phyloP scores from a whole-genome alignment of 1,139 yeast genomes.

The Yamadazyma songkhlaensis region DNA sequence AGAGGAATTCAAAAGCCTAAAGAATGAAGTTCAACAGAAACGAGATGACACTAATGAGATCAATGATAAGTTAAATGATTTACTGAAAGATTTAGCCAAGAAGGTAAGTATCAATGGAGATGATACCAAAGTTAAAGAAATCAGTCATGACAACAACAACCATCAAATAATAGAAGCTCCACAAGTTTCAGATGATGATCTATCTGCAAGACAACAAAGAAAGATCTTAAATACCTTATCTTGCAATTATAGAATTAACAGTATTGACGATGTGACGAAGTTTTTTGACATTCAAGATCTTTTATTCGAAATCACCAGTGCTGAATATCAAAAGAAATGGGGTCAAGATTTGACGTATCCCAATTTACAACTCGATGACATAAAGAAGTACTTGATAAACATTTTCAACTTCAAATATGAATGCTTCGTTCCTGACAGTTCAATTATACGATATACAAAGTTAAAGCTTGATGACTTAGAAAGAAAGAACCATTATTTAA shows the following conservation, averaged over 20 bases:
- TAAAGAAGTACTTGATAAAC: constrained; percentile 1
- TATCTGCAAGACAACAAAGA: not conserved
- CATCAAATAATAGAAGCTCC: not conserved
- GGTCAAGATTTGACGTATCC: not conserved
- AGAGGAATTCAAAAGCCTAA: not conserved
- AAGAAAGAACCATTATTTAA: not conserved
- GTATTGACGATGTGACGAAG: not conserved
- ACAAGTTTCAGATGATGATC: not conserved
- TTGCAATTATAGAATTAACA: constrained; percentile 3
- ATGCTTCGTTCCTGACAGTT: constrained; percentile 8
- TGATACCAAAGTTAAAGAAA: not conserved
- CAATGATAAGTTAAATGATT: constrained; percentile 2
- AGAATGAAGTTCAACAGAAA: not conserved
- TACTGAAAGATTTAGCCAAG: not conserved
- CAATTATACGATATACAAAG: constrained; percentile 2
- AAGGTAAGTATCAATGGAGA: not conserved
- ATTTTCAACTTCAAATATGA: constrained; percentile 11
- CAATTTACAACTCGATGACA: not conserved
- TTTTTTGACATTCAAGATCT: constrained; percentile 6
- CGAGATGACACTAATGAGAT: not conserved
- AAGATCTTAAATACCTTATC: constrained; percentile 3
- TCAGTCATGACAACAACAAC: not conserved
- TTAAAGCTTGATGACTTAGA: not conserved
- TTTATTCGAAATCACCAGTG: constrained; percentile 5
- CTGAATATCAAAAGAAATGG: constrained; percentile 1